phyloP scores from a whole-genome alignment of 163 green algal species.

The Coccomyxa subellipsoidea region DNA sequence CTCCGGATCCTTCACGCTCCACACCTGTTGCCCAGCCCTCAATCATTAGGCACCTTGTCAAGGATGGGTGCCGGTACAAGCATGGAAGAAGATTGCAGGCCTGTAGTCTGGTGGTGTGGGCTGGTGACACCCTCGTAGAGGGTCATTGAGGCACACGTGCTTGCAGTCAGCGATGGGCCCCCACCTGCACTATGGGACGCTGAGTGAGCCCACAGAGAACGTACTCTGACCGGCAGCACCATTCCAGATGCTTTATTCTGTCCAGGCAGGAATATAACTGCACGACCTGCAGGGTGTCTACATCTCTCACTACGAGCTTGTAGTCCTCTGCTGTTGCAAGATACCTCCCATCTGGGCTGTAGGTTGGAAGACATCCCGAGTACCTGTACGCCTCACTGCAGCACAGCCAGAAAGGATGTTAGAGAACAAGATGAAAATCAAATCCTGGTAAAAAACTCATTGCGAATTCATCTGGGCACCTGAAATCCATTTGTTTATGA shows the following conservation, averaged over 20 bases:
- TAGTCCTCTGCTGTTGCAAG: slow-evolving; percentile 49
- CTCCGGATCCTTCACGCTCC: slow-evolving; percentile 57
- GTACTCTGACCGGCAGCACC: slow-evolving; percentile 65
- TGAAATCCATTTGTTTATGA: slow-evolving; percentile 8
- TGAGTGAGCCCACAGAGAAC: slow-evolving; percentile 60
- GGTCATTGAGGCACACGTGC: background rate
- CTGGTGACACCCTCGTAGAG: background rate
- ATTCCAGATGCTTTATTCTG: slow-evolving; percentile 70
- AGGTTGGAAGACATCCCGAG: slow-evolving; percentile 39
- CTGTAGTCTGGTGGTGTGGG: background rate
- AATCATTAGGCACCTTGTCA: background rate
- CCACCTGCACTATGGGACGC: slow-evolving; percentile 57
- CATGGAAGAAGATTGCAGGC: background rate
- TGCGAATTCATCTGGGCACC: too few relatives aligned
- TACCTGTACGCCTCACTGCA: slow-evolving; percentile 61
- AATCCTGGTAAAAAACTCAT: too few relatives aligned
- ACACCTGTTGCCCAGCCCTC: slow-evolving; percentile 40
- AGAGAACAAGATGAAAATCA: background rate
- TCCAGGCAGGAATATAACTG: slow-evolving; percentile 82
- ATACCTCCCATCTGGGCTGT: slow-evolving; percentile 41
- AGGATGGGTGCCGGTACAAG: too few relatives aligned
- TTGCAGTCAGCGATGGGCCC: background rate
- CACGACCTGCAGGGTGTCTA: slow-evolving; percentile 61
- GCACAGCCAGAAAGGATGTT: background rate
- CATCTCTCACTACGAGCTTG: slow-evolving; percentile 68